phyloP scores from a whole-genome alignment of 371 early-diverging fungal species.

The Rhizopus microsporus region DNA sequence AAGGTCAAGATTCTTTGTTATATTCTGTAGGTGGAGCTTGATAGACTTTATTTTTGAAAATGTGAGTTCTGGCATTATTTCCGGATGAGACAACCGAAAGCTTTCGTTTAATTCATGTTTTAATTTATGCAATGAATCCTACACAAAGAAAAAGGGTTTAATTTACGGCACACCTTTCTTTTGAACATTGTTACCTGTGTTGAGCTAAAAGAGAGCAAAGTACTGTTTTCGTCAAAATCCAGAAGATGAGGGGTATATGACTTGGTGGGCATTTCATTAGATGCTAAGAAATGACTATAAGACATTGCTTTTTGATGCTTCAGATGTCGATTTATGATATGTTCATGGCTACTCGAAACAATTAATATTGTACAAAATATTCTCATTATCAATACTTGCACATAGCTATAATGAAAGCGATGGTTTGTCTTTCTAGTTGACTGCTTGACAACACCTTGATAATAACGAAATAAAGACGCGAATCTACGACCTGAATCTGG shows the following conservation, averaged over 20 bases:
- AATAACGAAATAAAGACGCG: slow-evolving; percentile 46
- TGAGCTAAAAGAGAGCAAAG: no score
- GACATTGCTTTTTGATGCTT: slow-evolving; percentile 38
- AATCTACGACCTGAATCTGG: slow-evolving; percentile 12
- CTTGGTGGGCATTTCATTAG: background rate
- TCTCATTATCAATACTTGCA: slow-evolving; percentile 21
- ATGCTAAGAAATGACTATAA: slow-evolving; percentile 40
- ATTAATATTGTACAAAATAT: background rate
- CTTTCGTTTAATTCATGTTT: slow-evolving; percentile 72
- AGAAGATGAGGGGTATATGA: background rate
- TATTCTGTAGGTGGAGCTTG: slow-evolving; percentile 62
- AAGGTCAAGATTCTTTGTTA: slow-evolving; percentile 55
- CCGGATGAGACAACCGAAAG: slow-evolving; percentile 70
- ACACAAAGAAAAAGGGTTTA: background rate
- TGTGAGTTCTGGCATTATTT: slow-evolving; percentile 69
- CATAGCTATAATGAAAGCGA: slow-evolving; percentile 35
- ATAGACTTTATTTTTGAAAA: slow-evolving; percentile 75
- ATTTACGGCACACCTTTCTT: background rate
- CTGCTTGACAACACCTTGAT: slow-evolving; percentile 42
- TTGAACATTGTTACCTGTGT: no score
- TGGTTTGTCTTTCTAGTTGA: slow-evolving; percentile 23
- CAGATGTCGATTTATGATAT: slow-evolving; percentile 29
- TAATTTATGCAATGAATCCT: background rate
- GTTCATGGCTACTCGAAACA: slow-evolving; percentile 26
- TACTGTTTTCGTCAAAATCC: background rate